These are phyloP conservation scores for Tilletia walkeri DNA, from an alignment of 1,284 basidiomycete species.

Conservation along the genomic window DNA sequence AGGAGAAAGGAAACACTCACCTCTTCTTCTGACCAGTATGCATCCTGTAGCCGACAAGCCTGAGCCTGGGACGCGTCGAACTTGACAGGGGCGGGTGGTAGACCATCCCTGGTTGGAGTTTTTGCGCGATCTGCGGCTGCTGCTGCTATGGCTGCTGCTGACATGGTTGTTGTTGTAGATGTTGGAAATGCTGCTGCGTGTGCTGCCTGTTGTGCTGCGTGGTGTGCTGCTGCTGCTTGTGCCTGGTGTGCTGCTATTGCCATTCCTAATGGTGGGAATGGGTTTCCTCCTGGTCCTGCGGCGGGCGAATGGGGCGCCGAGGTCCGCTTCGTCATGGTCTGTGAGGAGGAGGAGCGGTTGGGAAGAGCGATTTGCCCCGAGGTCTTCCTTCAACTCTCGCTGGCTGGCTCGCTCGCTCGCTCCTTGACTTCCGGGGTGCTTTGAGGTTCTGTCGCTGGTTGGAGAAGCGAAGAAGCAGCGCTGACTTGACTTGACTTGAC, in stretches of 20 bases:
- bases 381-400: too few relatives aligned
- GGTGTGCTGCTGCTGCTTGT: background rate
- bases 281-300: background rate
- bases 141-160: background rate
- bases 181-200: background rate
- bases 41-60: conserved; percentile 77
- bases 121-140: background rate
- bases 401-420: too few relatives aligned
- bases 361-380: too few relatives aligned
- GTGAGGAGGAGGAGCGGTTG: too few relatives aligned
- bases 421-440: too few relatives aligned
- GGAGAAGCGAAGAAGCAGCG: too few relatives aligned
- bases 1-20: conserved; percentile 35
- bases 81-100: conserved; percentile 47
- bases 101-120: conserved; percentile 22
- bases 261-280: conserved; percentile 15
- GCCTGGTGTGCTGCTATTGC: conserved; percentile 10
- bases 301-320: background rate
- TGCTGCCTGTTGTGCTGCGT: background rate
- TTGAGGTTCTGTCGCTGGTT: too few relatives aligned
- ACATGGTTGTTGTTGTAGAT: background rate
- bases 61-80: conserved; percentile 48
- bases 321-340: conserved; percentile 13
- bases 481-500: too few relatives aligned
- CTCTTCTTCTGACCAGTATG: conserved; percentile 97